Evolutionary conservation across 805 yeast genomes (phyloP), one percentile per base, ranked within the genome.

Genomic region (Zygotorulaspora chibaensis): DNA sequence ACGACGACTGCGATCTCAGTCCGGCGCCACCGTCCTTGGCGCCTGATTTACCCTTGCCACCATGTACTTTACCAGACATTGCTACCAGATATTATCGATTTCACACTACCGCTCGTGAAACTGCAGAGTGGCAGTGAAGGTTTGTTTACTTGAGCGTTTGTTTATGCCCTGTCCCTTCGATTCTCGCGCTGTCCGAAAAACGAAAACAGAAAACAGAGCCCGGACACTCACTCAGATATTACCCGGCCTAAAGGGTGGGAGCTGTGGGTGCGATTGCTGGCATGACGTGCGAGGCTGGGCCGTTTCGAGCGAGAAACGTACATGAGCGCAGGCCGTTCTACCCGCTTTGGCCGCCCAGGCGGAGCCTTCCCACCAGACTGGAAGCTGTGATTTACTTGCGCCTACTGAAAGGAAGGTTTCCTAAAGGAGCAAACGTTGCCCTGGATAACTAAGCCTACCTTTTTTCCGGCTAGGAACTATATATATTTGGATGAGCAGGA

Each of bases 21-120:
- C 47, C 48, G 8, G 60, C 56, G 20, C 75, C 74, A 40, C 79
- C 80, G 47, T 76, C 85, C 67, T 83, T 84, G 66, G 87, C 87
- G 28, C 95, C 87, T 20, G 95, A 83, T 69, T 90, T 90, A 58
- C 97, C 97, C 73, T 90, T 91, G 65, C 97, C 97, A 57, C 98
- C 97, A 69, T 86, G 90, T 50, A 83, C 88, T 80, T 91, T 91
- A 57, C 98, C 97, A 45, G 96, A 86, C 96, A 90, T 88, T 45
- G 35, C 61, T n/a, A 15, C 20, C 12, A 18, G 15, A 33, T 10
- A 13, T 29, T 12, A 29, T 29, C 33, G 15, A 29, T 29, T 29
- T 12, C 15, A 12, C 15, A 29, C 15, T 29, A 13, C 33, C 8
- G n/a, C 8, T 12, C 15, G n/a, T 12, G 33, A 12, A 12, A 29